Evolutionary conservation across 208 protist species (phyloP).

Genomic region (Trypanosoma brucei): DNA sequence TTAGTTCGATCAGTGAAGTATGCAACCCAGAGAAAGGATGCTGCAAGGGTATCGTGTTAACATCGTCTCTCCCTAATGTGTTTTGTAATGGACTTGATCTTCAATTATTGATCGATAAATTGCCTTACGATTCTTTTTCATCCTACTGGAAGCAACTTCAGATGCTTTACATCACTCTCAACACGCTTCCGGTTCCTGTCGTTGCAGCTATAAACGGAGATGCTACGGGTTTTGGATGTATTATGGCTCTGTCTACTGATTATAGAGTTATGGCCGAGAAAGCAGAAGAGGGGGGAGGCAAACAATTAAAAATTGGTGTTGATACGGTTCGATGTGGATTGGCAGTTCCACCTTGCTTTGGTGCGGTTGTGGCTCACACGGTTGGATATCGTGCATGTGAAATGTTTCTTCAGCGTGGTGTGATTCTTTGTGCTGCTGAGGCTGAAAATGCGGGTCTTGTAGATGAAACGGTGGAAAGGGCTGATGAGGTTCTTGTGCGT

Average conservation of each 20-base stretch:
- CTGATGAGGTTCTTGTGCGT: slow-evolving; percentile 49
- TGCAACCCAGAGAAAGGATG: slow-evolving; percentile 48
- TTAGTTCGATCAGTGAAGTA: slow-evolving; percentile 37
- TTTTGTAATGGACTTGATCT: slow-evolving; percentile 71
- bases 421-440: slow-evolving; percentile 39
- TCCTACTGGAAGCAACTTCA: slow-evolving; percentile 70
- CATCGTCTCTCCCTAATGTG: slow-evolving; percentile 36
- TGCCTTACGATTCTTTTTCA: slow-evolving; percentile 35
- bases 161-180: slow-evolving; percentile 63
- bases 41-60: slow-evolving; percentile 60
- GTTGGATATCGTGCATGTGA: slow-evolving; percentile 65
- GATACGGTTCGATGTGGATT: slow-evolving; percentile 52
- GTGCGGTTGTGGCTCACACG: slow-evolving; percentile 44
- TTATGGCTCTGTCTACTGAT: slow-evolving; percentile 64
- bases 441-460: slow-evolving; percentile 56
- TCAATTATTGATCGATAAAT: slow-evolving; percentile 27
- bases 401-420: slow-evolving; percentile 40
- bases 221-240: slow-evolving; percentile 57
- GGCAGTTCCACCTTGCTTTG: slow-evolving; percentile 62
- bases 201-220: slow-evolving; percentile 72
- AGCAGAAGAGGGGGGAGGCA: not conserved
- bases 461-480: slow-evolving; percentile 55
- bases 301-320: slow-evolving; percentile 59
- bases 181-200: slow-evolving; percentile 58
- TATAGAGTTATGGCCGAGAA: slow-evolving; percentile 71